A percentile compares a stretch with the other conserved stretches of the same genome.
These are phyloP conservation scores for Tylopilus vinaceipallidus DNA, from an alignment of 768 basidiomycete species.

Conservation along the genomic window DNA sequence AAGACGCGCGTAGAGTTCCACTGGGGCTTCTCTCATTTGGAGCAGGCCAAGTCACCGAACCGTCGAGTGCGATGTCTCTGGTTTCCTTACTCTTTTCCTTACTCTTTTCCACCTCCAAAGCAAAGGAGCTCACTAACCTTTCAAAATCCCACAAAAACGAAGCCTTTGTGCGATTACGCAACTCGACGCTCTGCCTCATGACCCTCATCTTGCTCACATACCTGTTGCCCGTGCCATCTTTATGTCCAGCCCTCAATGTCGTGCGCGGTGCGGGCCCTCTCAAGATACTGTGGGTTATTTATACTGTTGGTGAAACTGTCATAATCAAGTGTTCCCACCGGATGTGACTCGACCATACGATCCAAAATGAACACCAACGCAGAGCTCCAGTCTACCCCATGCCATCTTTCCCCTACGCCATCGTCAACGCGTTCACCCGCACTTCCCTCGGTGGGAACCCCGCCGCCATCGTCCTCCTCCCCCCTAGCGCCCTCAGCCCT, in stretches of 20 bases:
- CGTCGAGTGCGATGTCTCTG: no score
- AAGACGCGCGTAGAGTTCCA: no score
- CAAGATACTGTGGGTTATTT: slow-evolving; percentile 21
- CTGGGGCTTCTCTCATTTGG: no score
- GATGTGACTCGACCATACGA: no score
- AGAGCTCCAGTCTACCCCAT: background rate
- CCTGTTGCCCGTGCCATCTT: slow-evolving; percentile 37
- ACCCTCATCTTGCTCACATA: slow-evolving; percentile 35
- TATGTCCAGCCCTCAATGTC: slow-evolving; percentile 34
- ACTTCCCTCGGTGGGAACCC: slow-evolving; percentile 45
- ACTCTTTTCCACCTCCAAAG: slow-evolving; percentile 24
- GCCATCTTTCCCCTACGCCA: slow-evolving; percentile 26
- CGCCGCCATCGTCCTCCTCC: slow-evolving; percentile 38
- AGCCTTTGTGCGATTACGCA: slow-evolving; percentile 39
- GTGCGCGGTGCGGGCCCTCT: slow-evolving; percentile 21
- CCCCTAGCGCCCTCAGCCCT: slow-evolving; percentile 2
- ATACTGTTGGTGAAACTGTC: slow-evolving; percentile 35
- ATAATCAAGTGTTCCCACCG: no score
- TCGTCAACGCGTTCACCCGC: slow-evolving; percentile 45
- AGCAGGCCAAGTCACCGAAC: no score
- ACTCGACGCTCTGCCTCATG: slow-evolving; percentile 34
- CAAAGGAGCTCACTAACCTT: slow-evolving; percentile 19
- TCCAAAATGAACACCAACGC: no score
- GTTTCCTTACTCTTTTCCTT: no score
- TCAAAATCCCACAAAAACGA: slow-evolving; percentile 38